Evolutionary conservation across 257 asterid genomes (phyloP).

Genomic region (Capsicum pubescens): DNA sequence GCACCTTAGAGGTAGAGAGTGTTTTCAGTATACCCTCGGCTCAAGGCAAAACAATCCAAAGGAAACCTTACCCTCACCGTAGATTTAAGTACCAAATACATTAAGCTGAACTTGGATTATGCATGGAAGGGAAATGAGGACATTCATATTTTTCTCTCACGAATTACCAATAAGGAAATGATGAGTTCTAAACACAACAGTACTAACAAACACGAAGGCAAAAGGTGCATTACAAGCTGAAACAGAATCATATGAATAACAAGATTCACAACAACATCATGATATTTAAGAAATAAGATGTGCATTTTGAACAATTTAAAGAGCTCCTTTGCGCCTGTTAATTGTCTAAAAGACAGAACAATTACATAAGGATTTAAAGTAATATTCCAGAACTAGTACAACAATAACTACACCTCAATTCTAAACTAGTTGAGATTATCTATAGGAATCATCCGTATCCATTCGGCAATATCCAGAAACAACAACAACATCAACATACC

Average conservation of each 20-base stretch:
- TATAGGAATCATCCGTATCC: background rate
- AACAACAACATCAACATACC: background rate
- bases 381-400: background rate
- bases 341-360: background rate
- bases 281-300: background rate
- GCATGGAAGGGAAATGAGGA: background rate
- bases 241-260: background rate
- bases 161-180: background rate
- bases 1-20: background rate
- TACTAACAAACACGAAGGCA: background rate
- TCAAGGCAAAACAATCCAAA: background rate
- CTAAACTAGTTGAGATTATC: background rate
- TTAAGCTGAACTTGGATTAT: background rate
- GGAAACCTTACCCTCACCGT: no score
- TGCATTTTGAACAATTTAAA: background rate
- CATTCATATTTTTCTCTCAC: no score
- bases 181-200: constrained; percentile 5
- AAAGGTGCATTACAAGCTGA: background rate
- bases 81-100: constrained; percentile 7
- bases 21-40: background rate
- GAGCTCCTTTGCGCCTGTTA: background rate
- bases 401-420: background rate
- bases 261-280: background rate
- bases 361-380: background rate
- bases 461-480: background rate